These are phyloP conservation scores for Gaeumannomyces tritici DNA, from an alignment of 2,329 filamentous ascomycete genomes.

Conservation along the genomic window DNA sequence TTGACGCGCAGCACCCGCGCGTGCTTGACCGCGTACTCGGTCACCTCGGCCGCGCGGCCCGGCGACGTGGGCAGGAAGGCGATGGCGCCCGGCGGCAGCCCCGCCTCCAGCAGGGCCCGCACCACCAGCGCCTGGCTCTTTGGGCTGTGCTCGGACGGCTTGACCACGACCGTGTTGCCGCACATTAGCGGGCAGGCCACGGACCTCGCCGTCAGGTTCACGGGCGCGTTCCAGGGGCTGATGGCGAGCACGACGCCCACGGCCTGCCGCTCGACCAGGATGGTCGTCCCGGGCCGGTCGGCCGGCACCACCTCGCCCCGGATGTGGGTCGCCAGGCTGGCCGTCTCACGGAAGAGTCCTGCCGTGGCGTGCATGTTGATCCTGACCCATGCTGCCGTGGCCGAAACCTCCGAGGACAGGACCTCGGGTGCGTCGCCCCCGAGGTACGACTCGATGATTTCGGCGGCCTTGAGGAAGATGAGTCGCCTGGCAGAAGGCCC, in stretches of 20 bases:
- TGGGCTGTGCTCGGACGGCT: conserved; percentile 51
- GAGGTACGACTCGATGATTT: conserved; percentile 43
- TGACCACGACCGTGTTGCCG: conserved; percentile 54
- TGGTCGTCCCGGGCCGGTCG: conserved; percentile 37
- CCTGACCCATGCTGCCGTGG: conserved; percentile 16
- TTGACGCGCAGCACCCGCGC: conserved; percentile 56
- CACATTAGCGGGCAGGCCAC: conserved; percentile 41
- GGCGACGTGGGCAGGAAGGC: conserved; percentile 53
- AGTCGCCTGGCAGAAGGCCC: conserved; percentile 46
- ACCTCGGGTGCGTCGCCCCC: conserved; percentile 22
- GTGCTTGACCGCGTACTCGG: conserved; percentile 50
- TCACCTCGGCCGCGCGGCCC: conserved; percentile 36
- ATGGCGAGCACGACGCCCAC: conserved; percentile 62
- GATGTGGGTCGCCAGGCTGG: conserved; percentile 26
- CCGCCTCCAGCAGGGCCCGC: conserved; percentile 50
- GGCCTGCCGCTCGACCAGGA: conserved; percentile 56
- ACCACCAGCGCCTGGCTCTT: conserved; percentile 46
- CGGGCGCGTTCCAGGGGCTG: conserved; percentile 51
- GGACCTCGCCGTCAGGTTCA: conserved; percentile 17
- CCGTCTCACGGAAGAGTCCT: conserved; percentile 28
- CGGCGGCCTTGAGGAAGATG: conserved; percentile 47
- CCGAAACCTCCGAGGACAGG: conserved; percentile 21
- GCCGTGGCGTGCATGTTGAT: conserved; percentile 26
- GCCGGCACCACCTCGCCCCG: conserved; percentile 24
- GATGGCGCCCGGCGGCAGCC: conserved; percentile 54